Conservation (phyloP, 164 flowering plant species). For the Sedum album region DNA sequence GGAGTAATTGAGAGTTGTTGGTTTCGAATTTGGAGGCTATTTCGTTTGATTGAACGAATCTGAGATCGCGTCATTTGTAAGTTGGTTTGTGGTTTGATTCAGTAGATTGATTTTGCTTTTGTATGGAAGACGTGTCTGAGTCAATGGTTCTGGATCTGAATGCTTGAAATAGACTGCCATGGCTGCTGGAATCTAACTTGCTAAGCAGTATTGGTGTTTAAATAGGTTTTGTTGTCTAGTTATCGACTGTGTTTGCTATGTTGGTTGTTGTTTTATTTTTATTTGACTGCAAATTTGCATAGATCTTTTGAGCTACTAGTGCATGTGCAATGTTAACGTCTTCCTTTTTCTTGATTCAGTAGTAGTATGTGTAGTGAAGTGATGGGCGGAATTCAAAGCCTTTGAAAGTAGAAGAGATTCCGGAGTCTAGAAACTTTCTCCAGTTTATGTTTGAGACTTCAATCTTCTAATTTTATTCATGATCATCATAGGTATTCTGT, state of each 20-base stretch:
- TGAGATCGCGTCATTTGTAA: constrained; percentile 1
- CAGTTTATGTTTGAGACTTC: neutral
- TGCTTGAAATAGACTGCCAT: neutral
- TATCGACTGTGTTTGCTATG: neutral
- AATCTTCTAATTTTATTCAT: no score
- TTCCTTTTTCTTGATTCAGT: neutral
- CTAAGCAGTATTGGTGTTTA: neutral
- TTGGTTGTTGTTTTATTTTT: neutral
- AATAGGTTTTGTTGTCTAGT: neutral
- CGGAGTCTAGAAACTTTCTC: neutral
- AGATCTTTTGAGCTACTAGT: neutral
- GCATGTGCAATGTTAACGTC: neutral
- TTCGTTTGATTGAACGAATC: neutral
- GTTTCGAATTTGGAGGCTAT: neutral
- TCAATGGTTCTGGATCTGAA: neutral
- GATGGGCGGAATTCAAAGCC: neutral
- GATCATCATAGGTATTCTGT: neutral
- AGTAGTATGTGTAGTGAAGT: neutral
- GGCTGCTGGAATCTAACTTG: neutral
- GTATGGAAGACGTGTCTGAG: neutral
- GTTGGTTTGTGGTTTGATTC: neutral
- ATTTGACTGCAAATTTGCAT: neutral
- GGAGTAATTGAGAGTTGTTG: neutral
- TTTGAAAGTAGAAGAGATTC: neutral
- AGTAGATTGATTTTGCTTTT: neutral